Base-by-base conservation (phyloP, 2,329 filamentous ascomycete genomes). In the Sarocladium kiliense region DNA sequence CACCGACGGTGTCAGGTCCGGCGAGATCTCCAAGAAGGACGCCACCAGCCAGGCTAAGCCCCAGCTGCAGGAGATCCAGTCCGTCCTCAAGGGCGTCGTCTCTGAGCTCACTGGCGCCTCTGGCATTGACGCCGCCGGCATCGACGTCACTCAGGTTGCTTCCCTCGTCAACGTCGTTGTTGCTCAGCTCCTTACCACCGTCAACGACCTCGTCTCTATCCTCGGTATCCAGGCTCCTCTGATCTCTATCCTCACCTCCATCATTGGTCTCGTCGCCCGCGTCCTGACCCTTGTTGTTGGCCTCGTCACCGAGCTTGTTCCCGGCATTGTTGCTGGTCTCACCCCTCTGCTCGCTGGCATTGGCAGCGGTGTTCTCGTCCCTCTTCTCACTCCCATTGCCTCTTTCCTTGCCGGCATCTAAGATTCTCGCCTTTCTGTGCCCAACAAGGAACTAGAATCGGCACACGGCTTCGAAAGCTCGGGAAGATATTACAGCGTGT, bases 261-360 rank as follows among this genome's bases (percentile, higher is more conserved):
- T 68, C 58, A 61, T 68, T 59, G 55, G 49, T 55, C 59, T 66
- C 44, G 57, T 68, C 34, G 45, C 62, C 56, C 60, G 63, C 53
- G 55, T 68, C 18, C 57, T 67, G 9, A 39, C 34, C 16, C 58
- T 63, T 2, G 57, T 67, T 58, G 59, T 58, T 19, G 62, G 58
- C 27, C 58, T 66, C 26, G 54, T 66, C 10, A 42, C 36, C 18
- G 61, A 39, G 27, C 56, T 64, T 50, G 41, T 66, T n/a, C 63
- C 65, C 42, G 62, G 59, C 9, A 58, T 68, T 21, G 25, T 65
- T 30, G 57, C 58, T 49, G 60, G 53, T 26, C 64, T 67, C 14
- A 54, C 51, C 41, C 65, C 66, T 57, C 58, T 68, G 56, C 64
- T 68, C 12, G 55, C 59, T 42, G 62, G 58, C 11, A 59, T 68